Evolutionary conservation across 805 yeast species (phyloP).

Genomic region (Yarrowia osloensis): DNA sequence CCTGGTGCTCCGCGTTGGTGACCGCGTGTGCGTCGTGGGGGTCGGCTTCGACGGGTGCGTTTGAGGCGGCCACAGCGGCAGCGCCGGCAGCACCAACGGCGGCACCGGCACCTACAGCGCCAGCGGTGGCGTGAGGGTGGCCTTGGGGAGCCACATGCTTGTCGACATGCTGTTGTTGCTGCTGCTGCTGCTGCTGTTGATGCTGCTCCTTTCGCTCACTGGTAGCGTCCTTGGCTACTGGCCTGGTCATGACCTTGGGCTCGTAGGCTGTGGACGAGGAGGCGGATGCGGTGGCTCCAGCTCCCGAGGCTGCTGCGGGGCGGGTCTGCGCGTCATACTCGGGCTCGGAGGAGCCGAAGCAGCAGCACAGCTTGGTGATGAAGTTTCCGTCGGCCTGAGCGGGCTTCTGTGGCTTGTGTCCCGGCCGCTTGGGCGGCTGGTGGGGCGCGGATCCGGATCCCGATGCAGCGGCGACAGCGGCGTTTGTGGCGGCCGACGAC

Average conservation of each 20-base stretch:
- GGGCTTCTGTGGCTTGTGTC: conserved; percentile 1
- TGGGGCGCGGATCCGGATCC: neutral
- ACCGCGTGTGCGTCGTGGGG: conserved; percentile 1
- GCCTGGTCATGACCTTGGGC: conserved; percentile 9
- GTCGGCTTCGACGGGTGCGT: neutral
- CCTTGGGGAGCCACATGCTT: neutral
- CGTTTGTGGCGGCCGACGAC: neutral
- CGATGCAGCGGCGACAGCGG: neutral
- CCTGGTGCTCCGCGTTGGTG: neutral
- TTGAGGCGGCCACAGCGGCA: neutral
- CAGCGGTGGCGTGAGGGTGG: neutral
- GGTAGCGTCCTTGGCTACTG: neutral
- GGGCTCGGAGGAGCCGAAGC: conserved; percentile 14
- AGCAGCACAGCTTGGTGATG: conserved; percentile 20
- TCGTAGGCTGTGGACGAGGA: conserved; percentile 16
- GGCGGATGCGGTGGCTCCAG: neutral
- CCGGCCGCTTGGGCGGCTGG: conserved; percentile 23
- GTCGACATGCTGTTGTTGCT: neutral
- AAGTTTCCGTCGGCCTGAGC: neutral
- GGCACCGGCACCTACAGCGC: neutral
- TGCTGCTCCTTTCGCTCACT: neutral
- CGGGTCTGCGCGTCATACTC: conserved; percentile 21
- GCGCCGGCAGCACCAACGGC: neutral
- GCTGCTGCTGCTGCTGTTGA: neutral
- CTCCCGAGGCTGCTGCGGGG: neutral